Evolutionary conservation across 2,329 filamentous ascomycete species (phyloP).

Genomic region (Aspergillus nomiae): DNA sequence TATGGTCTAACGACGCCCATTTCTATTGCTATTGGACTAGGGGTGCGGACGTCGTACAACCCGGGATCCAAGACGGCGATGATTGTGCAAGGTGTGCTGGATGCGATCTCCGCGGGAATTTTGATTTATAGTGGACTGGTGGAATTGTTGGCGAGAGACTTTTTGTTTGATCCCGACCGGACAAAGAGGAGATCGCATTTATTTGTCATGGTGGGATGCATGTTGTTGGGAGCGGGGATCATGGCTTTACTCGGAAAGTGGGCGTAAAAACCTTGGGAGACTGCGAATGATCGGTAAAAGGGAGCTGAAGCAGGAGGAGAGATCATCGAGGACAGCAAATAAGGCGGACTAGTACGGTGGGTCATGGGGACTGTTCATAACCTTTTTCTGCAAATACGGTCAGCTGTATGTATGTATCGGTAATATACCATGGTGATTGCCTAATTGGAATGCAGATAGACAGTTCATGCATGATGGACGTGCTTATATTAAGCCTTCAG

Average conservation of each 20-base stretch:
- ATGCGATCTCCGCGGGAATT: constrained; percentile 53
- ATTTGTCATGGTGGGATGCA: constrained; percentile 46
- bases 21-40: constrained; percentile 51
- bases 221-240: constrained; percentile 44
- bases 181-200: constrained; percentile 42
- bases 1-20: constrained; percentile 58
- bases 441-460: background rate
- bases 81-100: constrained; percentile 50
- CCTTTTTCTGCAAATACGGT: background rate
- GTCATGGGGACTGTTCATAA: background rate
- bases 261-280: constrained; percentile 35
- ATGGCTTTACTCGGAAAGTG: constrained; percentile 57
- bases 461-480: background rate
- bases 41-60: constrained; percentile 48
- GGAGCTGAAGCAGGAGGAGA: background rate
- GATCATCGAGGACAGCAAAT: background rate
- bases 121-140: constrained; percentile 55
- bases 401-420: background rate
- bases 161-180: constrained; percentile 52
- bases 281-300: background rate
- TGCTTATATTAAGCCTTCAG: background rate
- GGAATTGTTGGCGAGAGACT: constrained; percentile 53
- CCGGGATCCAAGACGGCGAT: constrained; percentile 45
- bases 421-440: constrained; percentile 1
- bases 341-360: background rate